Base-by-base conservation (phyloP, 192 early-diverging fungal species). In the Chytriomyces confervae region DNA sequence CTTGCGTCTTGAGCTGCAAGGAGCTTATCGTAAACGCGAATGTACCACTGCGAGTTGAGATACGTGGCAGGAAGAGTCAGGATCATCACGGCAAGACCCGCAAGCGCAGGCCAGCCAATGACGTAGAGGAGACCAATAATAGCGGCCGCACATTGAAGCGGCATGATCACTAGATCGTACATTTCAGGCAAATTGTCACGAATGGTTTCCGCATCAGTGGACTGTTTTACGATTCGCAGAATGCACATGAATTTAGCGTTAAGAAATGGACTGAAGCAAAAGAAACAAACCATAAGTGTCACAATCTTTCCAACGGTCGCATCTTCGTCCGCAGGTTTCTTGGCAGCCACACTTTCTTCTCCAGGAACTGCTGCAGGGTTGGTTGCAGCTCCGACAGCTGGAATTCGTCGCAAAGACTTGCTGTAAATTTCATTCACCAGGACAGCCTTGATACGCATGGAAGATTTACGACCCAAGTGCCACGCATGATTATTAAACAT, bases 1-100 rank as follows among this genome's bases (percentile, higher is more conserved):
- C 93, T 84, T 29, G 76, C 84, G 71, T 94, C 93, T 10, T 85
- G 86, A 29, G 86, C 83, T 8, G 71, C 76, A 83, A 91, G 87
- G 23, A 92, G 66, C 24, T 76, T 76, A 29, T 76, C 75, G 23
- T 75, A 75, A 23, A 69, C 79, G 18, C 66, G 67, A 61, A 67
- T 76, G 48, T 63, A 62, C 79, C 77, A 70, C 45, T 50, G 43
- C 45, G 69, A 70, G 61, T 72, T 65, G 49, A 13, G 46, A 50
- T 79, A 79, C 8, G 80, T 81, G 20, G 50, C 23, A n/a, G 80
- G 80, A 8, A 77, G n/a, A 5, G 75, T 72, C 16, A 77, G 24
- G 13, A 81, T 60, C 75, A 81, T 81, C 18, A 77, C 74, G 47
- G 62, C 57, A 43, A 81, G 51, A 57, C 80, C 80, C 9, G 76